Percentiles rank a stretch among this genome's conserved stretches.
These are phyloP conservation scores for Barnettozyma pratensis DNA, from an alignment of 805 yeast genomes.

Conservation along the genomic window DNA sequence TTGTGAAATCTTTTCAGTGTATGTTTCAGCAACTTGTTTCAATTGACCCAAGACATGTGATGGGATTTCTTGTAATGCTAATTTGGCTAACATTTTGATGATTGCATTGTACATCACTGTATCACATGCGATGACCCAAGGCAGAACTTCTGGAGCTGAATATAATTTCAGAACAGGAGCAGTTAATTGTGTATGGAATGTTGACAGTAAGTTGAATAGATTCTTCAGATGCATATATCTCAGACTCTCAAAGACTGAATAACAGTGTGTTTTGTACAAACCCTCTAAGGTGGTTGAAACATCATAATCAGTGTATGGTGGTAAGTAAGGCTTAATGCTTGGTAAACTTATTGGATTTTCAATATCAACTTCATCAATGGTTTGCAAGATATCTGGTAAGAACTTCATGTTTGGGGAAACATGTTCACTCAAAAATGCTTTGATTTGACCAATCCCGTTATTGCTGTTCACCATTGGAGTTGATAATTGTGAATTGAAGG, in stretches of 20 bases:
- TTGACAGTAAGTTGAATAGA: conserved; percentile 46
- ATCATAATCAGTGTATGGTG: conserved; percentile 18
- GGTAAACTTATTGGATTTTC: conserved; percentile 32
- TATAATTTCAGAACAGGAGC: conserved; percentile 58
- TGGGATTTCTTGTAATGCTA: conserved; percentile 56
- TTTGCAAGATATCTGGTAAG: conserved; percentile 15
- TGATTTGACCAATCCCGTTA: conserved; percentile 9
- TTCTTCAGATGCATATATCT: conserved; percentile 63
- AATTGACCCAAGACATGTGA: conserved; percentile 48
- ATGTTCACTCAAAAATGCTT: conserved; percentile 16
- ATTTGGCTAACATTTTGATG: conserved; percentile 55
- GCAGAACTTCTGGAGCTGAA: conserved; percentile 39
- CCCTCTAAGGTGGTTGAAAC: conserved; percentile 58
- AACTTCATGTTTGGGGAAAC: conserved; percentile 16
- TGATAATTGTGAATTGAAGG: conserved; percentile 23
- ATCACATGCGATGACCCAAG: conserved; percentile 72
- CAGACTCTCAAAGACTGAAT: conserved; percentile 56
- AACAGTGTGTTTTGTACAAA: conserved; percentile 60
- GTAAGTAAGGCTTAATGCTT: conserved; percentile 24
- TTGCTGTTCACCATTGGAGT: conserved; percentile 16
- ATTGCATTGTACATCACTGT: conserved; percentile 49
- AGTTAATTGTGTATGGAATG: conserved; percentile 54
- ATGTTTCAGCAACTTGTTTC: conserved; percentile 45
- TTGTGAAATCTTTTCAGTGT: conserved; percentile 38
- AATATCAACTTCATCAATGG: conserved; percentile 16